Percentiles rank a stretch among this genome's conserved stretches.
phyloP scores from a whole-genome alignment of 352 stramenopile genomes.

The Globisporangium ultimum region DNA sequence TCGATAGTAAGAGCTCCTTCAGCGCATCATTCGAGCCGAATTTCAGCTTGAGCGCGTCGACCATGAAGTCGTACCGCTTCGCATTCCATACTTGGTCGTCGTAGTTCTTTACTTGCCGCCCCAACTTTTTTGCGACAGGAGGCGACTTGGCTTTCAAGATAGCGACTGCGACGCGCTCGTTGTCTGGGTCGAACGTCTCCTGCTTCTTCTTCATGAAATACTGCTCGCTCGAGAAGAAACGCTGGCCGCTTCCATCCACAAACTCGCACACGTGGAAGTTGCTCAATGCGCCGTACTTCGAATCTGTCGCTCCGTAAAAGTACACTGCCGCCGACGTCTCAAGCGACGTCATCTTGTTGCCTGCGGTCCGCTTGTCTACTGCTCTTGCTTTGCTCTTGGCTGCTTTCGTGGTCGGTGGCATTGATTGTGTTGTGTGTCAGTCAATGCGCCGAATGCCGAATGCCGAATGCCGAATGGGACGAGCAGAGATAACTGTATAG shows the following conservation, averaged over 20 bases:
- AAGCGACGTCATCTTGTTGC: conserved; percentile 19
- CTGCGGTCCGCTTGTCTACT: neutral
- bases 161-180: conserved; percentile 30
- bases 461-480: neutral
- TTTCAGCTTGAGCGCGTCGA: conserved; percentile 65
- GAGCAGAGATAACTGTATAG: neutral
- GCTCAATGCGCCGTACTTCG: conserved; percentile 45
- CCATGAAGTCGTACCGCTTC: conserved; percentile 42
- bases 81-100: conserved; percentile 42
- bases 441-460: too few species aligned
- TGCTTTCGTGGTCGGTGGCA: neutral
- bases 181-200: conserved; percentile 52
- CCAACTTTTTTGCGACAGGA: conserved; percentile 43
- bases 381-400: neutral
- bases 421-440: too few species aligned
- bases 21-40: conserved; percentile 37
- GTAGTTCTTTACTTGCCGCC: conserved; percentile 49
- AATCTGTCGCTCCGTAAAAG: conserved; percentile 47
- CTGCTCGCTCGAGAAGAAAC: conserved; percentile 67
- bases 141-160: conserved; percentile 49
- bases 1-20: conserved; percentile 32
- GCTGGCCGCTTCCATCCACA: conserved; percentile 22
- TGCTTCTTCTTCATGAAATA: conserved; percentile 76
- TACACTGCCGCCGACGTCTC: conserved; percentile 38
- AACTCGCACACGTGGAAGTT: conserved; percentile 66